These are phyloP conservation scores for Daldinia eschscholtzii DNA, from an alignment of 2,329 filamentous ascomycete species.

Conservation along the genomic window DNA sequence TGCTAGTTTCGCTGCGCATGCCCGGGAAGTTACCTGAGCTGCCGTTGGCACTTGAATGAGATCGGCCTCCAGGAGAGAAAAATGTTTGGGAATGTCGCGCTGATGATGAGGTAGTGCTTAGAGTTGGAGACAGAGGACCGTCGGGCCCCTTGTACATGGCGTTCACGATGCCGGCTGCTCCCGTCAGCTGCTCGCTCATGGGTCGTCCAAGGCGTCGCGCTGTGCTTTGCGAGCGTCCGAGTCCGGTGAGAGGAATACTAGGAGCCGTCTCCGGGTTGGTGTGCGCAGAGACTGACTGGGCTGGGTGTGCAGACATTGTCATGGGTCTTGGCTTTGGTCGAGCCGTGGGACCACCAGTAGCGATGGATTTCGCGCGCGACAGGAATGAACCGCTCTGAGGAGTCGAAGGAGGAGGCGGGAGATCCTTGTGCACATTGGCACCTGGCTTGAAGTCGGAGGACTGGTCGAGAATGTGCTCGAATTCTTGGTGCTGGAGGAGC, in stretches of 20 bases:
- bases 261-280: conserved; percentile 80
- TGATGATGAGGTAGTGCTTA: conserved; percentile 61
- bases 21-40: conserved; percentile 76
- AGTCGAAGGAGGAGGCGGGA: conserved; percentile 78
- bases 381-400: conserved; percentile 66
- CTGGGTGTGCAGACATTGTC: conserved; percentile 59
- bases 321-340: conserved; percentile 67
- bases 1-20: conserved; percentile 74
- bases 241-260: conserved; percentile 75
- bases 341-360: conserved; percentile 54
- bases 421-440: conserved; percentile 81
- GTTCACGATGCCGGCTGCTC: conserved; percentile 79
- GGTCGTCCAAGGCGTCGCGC: conserved; percentile 65
- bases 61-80: conserved; percentile 58
- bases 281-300: conserved; percentile 57
- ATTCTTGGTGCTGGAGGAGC: conserved; percentile 92
- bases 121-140: conserved; percentile 70
- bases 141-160: conserved; percentile 89
- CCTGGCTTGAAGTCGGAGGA: conserved; percentile 72
- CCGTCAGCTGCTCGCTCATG: conserved; percentile 73
- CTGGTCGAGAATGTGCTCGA: conserved; percentile 91
- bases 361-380: conserved; percentile 72
- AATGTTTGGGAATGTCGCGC: conserved; percentile 73
- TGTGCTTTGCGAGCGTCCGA: conserved; percentile 66
- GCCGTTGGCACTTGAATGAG: conserved; percentile 47